Base-by-base conservation (phyloP, 257 asterid species). In the Solanum tacnaense region DNA sequence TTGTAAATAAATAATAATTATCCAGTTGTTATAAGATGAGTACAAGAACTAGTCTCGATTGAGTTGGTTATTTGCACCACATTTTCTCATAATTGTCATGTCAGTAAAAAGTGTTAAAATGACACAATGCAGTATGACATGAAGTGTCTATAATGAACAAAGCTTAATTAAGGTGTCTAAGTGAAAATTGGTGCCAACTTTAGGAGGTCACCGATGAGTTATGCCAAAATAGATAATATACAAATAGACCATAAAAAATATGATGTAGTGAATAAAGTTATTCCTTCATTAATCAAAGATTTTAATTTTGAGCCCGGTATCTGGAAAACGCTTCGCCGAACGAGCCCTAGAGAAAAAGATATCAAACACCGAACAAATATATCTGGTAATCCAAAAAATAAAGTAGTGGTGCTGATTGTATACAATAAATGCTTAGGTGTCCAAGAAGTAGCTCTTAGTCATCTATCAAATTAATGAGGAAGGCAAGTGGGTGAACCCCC, bases 131-230 rank as follows among this genome's bases (percentile, higher is more conserved):
- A 44, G 1, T 44, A 44, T 44, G 18, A 46, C 0, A 44, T 41
- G 5, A 0, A 0, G 49, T 4, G 56, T 46, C 20, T 46, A 13
- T 13, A 46, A 13, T 46, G 3, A 46, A 46, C 56, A 46, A 46
- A 46, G 20, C 2, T 46, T 46, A 13, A 3, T 46, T 46, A 46
- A 46, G 1, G 0, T 46, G 56, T 46, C 56, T 1, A 46, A 46
- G 56, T 46, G 2, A 46, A 46, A 46, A 46, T 46, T 46, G 6
- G 6, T 13, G 20, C 0, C 56, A 46, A 46, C 20, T 46, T 46
- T 13, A 46, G 20, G 7, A 0, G 6, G 20, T 0, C 3, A 13
- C 20, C 20, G 3, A 46, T 46, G 20, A 0, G 0, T 46, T 46
- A 46, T 13, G 20, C 13, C 13, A 46, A 73, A 72, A 35, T 20